Evolutionary conservation across 352 stramenopile genomes (phyloP).

Genomic region (Phytopythium helicoides): DNA sequence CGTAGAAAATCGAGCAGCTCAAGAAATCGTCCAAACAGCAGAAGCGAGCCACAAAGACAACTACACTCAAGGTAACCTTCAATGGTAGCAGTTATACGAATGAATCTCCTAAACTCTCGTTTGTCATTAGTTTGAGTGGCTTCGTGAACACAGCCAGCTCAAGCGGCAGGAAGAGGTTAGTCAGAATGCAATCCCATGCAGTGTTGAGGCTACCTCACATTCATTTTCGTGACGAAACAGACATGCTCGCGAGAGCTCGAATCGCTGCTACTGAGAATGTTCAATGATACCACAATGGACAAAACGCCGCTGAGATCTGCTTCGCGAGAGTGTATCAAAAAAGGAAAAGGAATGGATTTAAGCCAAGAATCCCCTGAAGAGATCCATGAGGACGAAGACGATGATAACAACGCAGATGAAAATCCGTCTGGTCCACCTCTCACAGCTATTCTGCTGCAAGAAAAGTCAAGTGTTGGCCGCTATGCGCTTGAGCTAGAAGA

Average conservation of each 20-base stretch:
- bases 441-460: background rate
- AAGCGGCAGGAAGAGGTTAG: constrained; percentile 64
- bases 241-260: constrained; percentile 53
- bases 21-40: constrained; percentile 61
- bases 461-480: background rate
- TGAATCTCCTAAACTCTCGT: background rate
- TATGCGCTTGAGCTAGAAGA: constrained; percentile 49
- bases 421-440: background rate
- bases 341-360: background rate
- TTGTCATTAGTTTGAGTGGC: constrained; percentile 54
- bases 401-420: constrained; percentile 3
- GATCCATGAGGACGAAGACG: constrained; percentile 4
- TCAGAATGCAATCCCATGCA: background rate
- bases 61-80: constrained; percentile 48
- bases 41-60: constrained; percentile 49
- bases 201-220: background rate
- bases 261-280: constrained; percentile 53
- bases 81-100: background rate
- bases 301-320: constrained; percentile 14
- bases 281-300: constrained; percentile 50
- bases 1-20: constrained; percentile 63
- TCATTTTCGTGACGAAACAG: background rate
- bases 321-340: constrained; percentile 6
- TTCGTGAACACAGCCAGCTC: constrained; percentile 59
- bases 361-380: constrained; percentile 4